Conservation (phyloP, 192 early-diverging fungal species). For the Lobosporangium transversale region DNA sequence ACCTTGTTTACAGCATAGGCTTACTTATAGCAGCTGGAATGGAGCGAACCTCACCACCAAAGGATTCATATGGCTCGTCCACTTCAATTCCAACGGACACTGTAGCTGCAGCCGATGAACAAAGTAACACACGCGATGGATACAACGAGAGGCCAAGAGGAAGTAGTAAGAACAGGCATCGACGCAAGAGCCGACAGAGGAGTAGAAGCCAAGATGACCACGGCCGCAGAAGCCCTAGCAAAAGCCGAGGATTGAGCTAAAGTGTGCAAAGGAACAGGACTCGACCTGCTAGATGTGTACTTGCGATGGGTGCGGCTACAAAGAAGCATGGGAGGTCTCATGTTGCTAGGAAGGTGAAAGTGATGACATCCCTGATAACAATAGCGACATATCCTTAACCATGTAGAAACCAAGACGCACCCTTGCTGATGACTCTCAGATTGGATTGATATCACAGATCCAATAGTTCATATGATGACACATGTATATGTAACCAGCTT, state of each 20-base stretch:
- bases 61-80: no score
- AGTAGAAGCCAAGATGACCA: constrained; percentile 1
- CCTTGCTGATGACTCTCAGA: not conserved
- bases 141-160: not conserved
- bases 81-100: no score
- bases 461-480: not conserved
- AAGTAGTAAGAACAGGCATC: constrained; percentile 1
- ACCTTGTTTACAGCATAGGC: no score
- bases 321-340: constrained; percentile 2
- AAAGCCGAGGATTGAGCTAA: constrained; percentile 1
- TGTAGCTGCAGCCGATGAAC: no score
- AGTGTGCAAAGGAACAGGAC: constrained; percentile 20
- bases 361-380: not conserved
- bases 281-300: constrained; percentile 10
- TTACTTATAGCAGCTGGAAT: no score
- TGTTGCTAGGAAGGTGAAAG: not conserved
- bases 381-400: not conserved
- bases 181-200: constrained; percentile 4
- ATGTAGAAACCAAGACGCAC: not conserved
- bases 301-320: constrained; percentile 19
- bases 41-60: no score
- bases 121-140: no score
- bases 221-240: constrained; percentile 3
- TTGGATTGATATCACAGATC: not conserved
- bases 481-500: no score